Percentiles rank a stretch among this genome's conserved stretches.
phyloP scores from a whole-genome alignment of 108 stramenopile genomes.

The Nitzschia sp. region DNA sequence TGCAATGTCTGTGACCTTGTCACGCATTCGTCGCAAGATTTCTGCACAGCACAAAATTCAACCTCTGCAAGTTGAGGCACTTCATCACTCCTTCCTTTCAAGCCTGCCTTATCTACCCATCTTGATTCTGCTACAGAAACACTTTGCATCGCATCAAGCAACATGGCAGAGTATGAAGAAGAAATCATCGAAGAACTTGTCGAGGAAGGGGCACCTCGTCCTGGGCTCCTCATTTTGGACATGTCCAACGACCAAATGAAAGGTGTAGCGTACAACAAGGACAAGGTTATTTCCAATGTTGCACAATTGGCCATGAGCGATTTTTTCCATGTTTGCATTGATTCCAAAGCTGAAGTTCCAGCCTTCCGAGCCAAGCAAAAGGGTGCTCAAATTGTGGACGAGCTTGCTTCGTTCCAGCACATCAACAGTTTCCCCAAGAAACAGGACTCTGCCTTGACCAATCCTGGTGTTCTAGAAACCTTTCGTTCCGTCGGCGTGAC shows the following conservation, averaged over 20 bases:
- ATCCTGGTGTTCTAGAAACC: slow-evolving; percentile 6
- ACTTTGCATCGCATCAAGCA: neutral
- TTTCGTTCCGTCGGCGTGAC: slow-evolving; percentile 8
- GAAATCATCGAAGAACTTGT: neutral
- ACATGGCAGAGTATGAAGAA: slow-evolving; percentile 17
- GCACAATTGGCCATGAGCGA: slow-evolving; percentile 23
- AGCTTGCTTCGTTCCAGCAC: slow-evolving; percentile 2
- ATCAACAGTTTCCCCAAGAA: slow-evolving; percentile 14
- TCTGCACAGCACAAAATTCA: no score
- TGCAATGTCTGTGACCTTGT: no score
- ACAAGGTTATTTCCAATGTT: slow-evolving; percentile 14
- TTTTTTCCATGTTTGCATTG: slow-evolving; percentile 24
- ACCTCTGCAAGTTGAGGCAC: neutral
- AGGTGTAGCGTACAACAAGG: slow-evolving; percentile 21
- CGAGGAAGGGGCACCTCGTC: slow-evolving; percentile 9
- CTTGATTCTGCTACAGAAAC: no score
- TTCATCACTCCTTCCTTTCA: neutral
- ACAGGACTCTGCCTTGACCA: slow-evolving; percentile 15
- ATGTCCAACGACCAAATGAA: slow-evolving; percentile 24
- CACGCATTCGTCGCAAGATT: no score
- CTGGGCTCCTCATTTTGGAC: slow-evolving; percentile 23
- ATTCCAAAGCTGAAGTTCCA: slow-evolving; percentile 19
- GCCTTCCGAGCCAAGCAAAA: slow-evolving; percentile 12
- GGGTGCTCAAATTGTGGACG: slow-evolving; percentile 23
- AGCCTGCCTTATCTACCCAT: neutral